Base-by-base conservation (phyloP, 2,329 filamentous ascomycete species). In the Pseudophaeomoniella oleicola region DNA sequence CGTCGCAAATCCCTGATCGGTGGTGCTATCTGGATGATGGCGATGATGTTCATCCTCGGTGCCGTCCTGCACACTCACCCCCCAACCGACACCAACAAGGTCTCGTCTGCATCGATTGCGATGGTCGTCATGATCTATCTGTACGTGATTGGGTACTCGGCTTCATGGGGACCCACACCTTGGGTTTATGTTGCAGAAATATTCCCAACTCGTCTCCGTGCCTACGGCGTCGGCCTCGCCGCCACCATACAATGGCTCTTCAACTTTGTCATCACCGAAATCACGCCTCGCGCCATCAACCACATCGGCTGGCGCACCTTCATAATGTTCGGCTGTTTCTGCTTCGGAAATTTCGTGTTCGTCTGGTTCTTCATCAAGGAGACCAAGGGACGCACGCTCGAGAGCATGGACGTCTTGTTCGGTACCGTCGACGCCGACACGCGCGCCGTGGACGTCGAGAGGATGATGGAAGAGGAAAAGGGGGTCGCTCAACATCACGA, bases 111-210 rank as follows among this genome's bases (percentile, higher is more conserved):
- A 3, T 54, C 51, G 3, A 50, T 50, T 35, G 52, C 50, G 15
- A 55, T 57, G 49, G 50, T 69, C 34, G 59, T 63, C 5, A 67
- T 70, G 50, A 58, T 69, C 36, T 69, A 66, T 49, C 62, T 70
- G 4, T 69, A 68, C 36, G 51, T 52, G 5, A 54, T 53, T 35
- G 50, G 50, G 12, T 53, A 53, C 36, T 51, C 48, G 4, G 47
- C 47, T 19, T 53, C 46, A n/a, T 55, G 53, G 54, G 53, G 53
- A 9, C 54, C 55, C 4, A 44, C 56, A 5, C 53, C 54, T 3
- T 58, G 54, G 55, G n/a, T n/a, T 12, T 36, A 27, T 16, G 42
- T 29, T 9, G 18, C 18, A 19, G 37, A 57, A 45, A 58, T 59
- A 35, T 59, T 61, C 44, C 57, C 58, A 3, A 55, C 54, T 0